Base-by-base conservation (phyloP, 1,139 yeast genomes). In the Williopsis jadinii region DNA sequence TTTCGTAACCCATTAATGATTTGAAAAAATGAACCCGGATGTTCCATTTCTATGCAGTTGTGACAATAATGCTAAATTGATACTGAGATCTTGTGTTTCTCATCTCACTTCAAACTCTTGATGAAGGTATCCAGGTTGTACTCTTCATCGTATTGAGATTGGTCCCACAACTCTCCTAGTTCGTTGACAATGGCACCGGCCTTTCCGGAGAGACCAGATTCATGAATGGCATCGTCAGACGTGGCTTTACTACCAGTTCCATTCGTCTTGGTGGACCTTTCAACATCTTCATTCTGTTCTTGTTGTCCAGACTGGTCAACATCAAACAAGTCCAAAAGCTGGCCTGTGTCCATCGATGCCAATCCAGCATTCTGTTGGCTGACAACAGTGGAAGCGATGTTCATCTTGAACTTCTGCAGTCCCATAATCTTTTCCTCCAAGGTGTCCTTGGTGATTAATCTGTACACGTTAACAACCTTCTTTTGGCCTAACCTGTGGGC, bases 381-480 rank as follows among this genome's bases (percentile, higher is more conserved):
- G 42, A 94, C 95, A 54, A 94, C 86, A 0, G 97, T 86, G 1
- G 95, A 85, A 0, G 98, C 99, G 58, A 94, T 87, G 60, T 90
- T 92, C 84, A 94, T 83, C 66, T 94, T 94, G 76, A 94, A 94
- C 62, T 87, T 87, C 58, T 94, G 99, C 53, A 94, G 71, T 34
- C 98, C 97, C 99, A 94, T 94, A 49, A 94, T 94, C 65, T 94
- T 90, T 59, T 92, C 98, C 61, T 94, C 99, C 50, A 94, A 70
- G 0, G 98, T 92, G 54, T 86, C 82, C 58, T 88, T 82, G 9
- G 99, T 94, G 53, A 94, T 86, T 52, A 94, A 72, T 54, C 97
- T 73, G 59, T 90, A 90, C 13, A 94, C 98, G 61, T 88, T 87
- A 36, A 94, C 99, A 32, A 92, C 97, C 60, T 90, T 92, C 68